Base-by-base conservation (phyloP, 2,329 filamentous ascomycete species). In the Bertia moriformis region DNA sequence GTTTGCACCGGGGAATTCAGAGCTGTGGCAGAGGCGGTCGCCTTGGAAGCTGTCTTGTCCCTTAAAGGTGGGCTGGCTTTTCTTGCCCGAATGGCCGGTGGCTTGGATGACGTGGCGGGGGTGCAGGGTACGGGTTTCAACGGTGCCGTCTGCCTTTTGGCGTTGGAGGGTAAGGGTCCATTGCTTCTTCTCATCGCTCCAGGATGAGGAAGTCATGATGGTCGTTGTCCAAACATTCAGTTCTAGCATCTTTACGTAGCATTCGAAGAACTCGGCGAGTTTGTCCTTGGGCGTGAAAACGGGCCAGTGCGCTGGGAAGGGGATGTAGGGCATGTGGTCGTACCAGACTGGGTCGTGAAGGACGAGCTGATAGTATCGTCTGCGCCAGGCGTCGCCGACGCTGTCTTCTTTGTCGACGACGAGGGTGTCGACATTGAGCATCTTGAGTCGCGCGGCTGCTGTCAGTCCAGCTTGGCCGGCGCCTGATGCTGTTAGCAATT, bases 221-320 rank as follows among this genome's bases (percentile, higher is more conserved):
- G 73, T 73, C 10, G 54, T 57, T 0, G 63, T 71, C 78, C 78
- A 83, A 18, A 81, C 67, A 43, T 83, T 78, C 30, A 84, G 63
- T 46, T 84, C 79, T n/a, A 83, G 61, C 0, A 73, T 54, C 4
- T 60, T 66, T 1, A 69, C 78, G 45, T 84, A 83, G 0, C 67
- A 59, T 45, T 82, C 77, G 43, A 83, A 75, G 57, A 73, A 84
- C 33, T 81, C 73, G 1, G 65, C 79, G 0, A 83, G 59, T 49
- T 83, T 83, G 52, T 83, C 78, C 49, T 83, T 83, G 4, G 78
- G 76, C 0, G 77, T 81, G 52, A 80, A 84, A 14, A 79, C 59
- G 3, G 78, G 78, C 78, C 78, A 84, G 39, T 67, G 66, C 0
- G 65, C 49, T 0, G 78, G 79, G 49, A 83, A 84, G 0, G 60